Evolutionary conservation across 2,329 filamentous ascomycete genomes (phyloP).

Genomic region (Graphium sp.): DNA sequence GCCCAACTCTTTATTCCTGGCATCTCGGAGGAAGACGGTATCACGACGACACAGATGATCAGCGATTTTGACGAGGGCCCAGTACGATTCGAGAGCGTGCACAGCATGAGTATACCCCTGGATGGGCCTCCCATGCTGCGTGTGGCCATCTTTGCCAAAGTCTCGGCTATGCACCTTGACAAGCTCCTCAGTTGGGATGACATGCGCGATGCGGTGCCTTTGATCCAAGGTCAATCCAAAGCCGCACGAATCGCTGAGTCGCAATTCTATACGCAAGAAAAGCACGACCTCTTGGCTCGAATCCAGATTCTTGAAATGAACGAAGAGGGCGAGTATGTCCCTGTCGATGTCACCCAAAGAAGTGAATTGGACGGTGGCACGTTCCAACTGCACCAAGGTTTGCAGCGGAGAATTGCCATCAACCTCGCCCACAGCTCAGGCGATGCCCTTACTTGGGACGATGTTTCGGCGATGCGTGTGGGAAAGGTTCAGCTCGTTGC

Average conservation of each 20-base stretch:
- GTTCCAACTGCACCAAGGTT: constrained; percentile 87
- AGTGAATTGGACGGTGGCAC: constrained; percentile 74
- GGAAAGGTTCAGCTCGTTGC: constrained; percentile 67
- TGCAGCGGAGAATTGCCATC: constrained; percentile 77
- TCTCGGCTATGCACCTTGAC: constrained; percentile 87
- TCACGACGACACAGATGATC: constrained; percentile 91
- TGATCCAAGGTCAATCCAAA: constrained; percentile 35
- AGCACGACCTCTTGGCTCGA: constrained; percentile 79
- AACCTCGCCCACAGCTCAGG: constrained; percentile 85
- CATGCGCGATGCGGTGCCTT: constrained; percentile 65
- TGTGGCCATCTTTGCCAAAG: constrained; percentile 80
- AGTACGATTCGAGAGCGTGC: constrained; percentile 89
- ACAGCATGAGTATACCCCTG: constrained; percentile 89
- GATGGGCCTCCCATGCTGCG: constrained; percentile 56
- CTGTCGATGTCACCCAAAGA: constrained; percentile 82
- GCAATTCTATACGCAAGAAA: constrained; percentile 85
- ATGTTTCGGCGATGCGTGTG: constrained; percentile 59
- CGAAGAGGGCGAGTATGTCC: constrained; percentile 78
- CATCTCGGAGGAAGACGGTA: constrained; percentile 74
- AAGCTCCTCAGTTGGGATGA: constrained; percentile 98
- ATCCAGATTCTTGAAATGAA: constrained; percentile 83
- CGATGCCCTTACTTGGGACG: constrained; percentile 75
- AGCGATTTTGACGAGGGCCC: constrained; percentile 84
- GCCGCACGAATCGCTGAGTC: constrained; percentile 68
- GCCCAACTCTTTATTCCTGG: constrained; percentile 93